A percentile compares a stretch with the other conserved stretches of the same genome.
phyloP scores from a whole-genome alignment of 2,329 filamentous ascomycete species.

The Aspergillus terreus region DNA sequence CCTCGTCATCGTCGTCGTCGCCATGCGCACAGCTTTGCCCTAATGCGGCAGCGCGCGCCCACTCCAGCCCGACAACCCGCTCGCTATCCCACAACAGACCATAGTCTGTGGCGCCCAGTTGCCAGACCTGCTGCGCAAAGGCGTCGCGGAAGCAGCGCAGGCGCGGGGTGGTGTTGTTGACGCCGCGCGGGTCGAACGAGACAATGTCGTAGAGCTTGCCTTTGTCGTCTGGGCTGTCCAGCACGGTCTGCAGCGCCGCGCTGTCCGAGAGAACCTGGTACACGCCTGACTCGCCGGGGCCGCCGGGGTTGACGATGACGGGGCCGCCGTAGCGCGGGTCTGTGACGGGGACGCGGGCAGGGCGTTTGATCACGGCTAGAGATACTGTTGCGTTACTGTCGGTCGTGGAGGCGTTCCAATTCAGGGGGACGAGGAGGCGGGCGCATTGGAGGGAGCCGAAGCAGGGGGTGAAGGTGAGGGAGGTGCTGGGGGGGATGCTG shows the following conservation, averaged over 20 bases:
- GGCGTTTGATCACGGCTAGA: slow-evolving; percentile 4
- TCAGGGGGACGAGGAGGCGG: slow-evolving; percentile 2
- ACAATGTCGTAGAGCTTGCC: slow-evolving; percentile 6
- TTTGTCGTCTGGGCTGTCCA: neutral
- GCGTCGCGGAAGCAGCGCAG: slow-evolving; percentile 1
- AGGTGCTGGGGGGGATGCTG: neutral
- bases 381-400: neutral
- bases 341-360: slow-evolving; percentile 6
- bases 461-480: slow-evolving; percentile 3
- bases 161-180: slow-evolving; percentile 5
- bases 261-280: neutral
- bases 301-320: neutral
- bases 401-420: slow-evolving; percentile 3
- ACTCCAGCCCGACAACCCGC: neutral
- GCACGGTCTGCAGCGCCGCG: slow-evolving; percentile 1
- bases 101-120: neutral
- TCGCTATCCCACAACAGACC: neutral
- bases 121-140: neutral
- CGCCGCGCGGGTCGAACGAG: slow-evolving; percentile 3
- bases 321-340: neutral
- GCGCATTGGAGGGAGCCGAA: slow-evolving; percentile 2
- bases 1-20: neutral
- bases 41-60: neutral
- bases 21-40: neutral
- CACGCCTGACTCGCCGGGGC: slow-evolving; percentile 3